These are phyloP conservation scores for Dioszegia aurantiaca DNA, from an alignment of 768 basidiomycete genomes.

Conservation along the genomic window DNA sequence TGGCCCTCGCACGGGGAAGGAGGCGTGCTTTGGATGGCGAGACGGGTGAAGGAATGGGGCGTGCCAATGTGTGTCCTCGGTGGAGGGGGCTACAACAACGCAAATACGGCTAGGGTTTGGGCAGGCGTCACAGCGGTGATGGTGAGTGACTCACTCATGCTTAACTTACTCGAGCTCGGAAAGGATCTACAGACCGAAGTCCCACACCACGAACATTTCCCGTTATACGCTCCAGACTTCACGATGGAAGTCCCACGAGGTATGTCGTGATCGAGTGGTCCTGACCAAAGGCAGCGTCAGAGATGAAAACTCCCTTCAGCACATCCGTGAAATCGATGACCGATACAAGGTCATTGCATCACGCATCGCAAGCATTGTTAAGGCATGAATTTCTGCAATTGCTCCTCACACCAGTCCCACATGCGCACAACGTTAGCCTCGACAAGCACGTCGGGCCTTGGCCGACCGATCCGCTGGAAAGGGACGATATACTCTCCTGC, in stretches of 20 bases:
- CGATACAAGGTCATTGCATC: conserved; percentile 21
- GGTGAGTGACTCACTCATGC: conserved; percentile 56
- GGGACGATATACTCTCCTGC: conserved; percentile 43
- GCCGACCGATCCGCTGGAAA: conserved; percentile 29
- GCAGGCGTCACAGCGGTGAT: conserved; percentile 72
- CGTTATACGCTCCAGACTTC: conserved; percentile 74
- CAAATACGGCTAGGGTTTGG: conserved; percentile 86
- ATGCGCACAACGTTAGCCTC: conserved; percentile 19
- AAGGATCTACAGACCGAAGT: conserved; percentile 63
- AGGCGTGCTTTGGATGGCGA: conserved; percentile 62
- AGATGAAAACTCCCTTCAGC: conserved; percentile 68
- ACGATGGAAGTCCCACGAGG: conserved; percentile 65
- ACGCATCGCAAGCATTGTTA: conserved; percentile 26
- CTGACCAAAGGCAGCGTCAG: conserved; percentile 62
- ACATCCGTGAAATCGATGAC: conserved; percentile 46
- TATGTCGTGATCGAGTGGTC: conserved; percentile 11
- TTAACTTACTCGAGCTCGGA: conserved; percentile 56
- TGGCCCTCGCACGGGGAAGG: conserved; percentile 60
- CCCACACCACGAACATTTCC: conserved; percentile 72
- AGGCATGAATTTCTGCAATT: conserved; percentile 21
- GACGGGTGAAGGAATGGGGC: conserved; percentile 32
- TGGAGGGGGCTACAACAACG: conserved; percentile 74
- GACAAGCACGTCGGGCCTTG: conserved; percentile 35
- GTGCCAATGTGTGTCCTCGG: conserved; percentile 41
- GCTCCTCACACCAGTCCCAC: conserved; percentile 43